These are phyloP conservation scores for Tephrocybe sp. DNA, from an alignment of 768 basidiomycete species.

Conservation along the genomic window DNA sequence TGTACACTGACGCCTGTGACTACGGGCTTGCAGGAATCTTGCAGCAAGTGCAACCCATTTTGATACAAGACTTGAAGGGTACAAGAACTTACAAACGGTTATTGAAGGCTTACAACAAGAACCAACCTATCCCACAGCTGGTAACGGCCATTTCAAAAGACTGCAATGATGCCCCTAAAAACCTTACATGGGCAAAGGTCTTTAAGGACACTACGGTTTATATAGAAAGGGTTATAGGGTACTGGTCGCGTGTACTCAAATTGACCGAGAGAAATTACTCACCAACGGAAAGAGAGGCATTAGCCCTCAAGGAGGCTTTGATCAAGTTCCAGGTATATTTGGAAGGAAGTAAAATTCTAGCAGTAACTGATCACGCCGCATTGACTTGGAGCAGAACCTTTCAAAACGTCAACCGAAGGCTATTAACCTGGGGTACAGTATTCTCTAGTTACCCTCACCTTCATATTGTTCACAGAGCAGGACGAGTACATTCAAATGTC, in stretches of 20 bases:
- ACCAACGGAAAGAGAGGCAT: slow-evolving; percentile 25
- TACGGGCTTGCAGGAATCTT: no score
- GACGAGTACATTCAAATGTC: no score
- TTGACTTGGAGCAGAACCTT: no score
- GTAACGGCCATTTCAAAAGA: no score
- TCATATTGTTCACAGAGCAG: slow-evolving; percentile 36
- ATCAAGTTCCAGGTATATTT: no score
- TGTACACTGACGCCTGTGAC: slow-evolving; percentile 7
- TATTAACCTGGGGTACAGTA: no score
- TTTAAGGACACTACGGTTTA: no score
- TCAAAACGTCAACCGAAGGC: no score
- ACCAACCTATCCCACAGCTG: no score
- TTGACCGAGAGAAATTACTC: slow-evolving; percentile 27
- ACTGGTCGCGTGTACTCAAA: slow-evolving; percentile 28
- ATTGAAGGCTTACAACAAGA: not conserved
- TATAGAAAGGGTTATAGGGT: no score
- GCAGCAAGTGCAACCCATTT: slow-evolving; percentile 33
- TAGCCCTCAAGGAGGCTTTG: slow-evolving; percentile 25
- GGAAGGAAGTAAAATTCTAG: slow-evolving; percentile 18
- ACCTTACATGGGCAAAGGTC: slow-evolving; percentile 27
- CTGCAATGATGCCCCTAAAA: slow-evolving; percentile 29
- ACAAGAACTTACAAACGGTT: slow-evolving; percentile 26
- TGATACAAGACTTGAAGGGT: slow-evolving; percentile 24
- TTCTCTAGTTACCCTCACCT: slow-evolving; percentile 33
- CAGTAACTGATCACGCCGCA: slow-evolving; percentile 7